Base-by-base conservation (phyloP, 306 rosid species). In the Cucurbita moschata region DNA sequence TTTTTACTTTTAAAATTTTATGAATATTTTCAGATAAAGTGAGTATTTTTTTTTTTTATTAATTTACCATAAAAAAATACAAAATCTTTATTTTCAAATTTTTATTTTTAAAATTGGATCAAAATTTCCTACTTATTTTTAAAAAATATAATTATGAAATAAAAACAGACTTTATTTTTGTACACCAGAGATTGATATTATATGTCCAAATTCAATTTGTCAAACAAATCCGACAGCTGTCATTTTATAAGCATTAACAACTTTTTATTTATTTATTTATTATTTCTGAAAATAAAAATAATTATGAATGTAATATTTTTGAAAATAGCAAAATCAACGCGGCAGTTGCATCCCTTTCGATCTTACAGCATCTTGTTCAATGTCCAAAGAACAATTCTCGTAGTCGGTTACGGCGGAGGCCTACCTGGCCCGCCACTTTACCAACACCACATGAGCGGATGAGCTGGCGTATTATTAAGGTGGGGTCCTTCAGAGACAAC, bases 371-470 rank as follows among this genome's bases (percentile, higher is more conserved):
- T 15, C 69, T 19, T 44, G 39, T 66, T 66, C 39, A 44, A 44
- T 43, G 18, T 66, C 16, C 26, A 10, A 66, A 66, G 72, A 44
- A 11, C 54, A 44, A 15, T 11, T 2, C 38, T 67, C 39, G 19
- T 14, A 46, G 69, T 9, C 49, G 49, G 47, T 8, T 4, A 16
- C 6, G n/a, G 52, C 5, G 30, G 72, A 43, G 19, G 72, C 55
- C 72, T 40, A 44, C 35, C 72, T 23, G 56, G 73, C 73, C 73
- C 56, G 16, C 54, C 73, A 46, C 58, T 8, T 49, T 7, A 69
- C 58, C 23, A 69, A 49, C 73, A 69, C 51, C 73, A 49, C 73
- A 49, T 69, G 73, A 69, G 23, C 15, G 15, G 58, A 68, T 69
- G 73, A 69, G 58, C 58, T 69, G 57, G 73, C 58, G 1, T 49